phyloP scores from a whole-genome alignment of 1,284 basidiomycete species.

The Irpex lacteus region DNA sequence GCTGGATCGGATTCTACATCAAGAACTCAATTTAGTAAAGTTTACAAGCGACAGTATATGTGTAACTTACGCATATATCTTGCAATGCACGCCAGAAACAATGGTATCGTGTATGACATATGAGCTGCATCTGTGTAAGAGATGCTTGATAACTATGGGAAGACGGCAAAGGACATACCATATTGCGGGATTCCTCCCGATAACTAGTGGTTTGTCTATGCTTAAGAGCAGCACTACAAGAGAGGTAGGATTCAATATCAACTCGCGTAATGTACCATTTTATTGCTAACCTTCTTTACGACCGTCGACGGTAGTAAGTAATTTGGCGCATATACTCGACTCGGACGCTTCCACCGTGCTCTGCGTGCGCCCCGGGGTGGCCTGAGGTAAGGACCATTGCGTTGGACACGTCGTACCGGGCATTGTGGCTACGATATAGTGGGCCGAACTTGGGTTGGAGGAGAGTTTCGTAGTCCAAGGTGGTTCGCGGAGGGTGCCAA shows the following conservation, averaged over 20 bases:
- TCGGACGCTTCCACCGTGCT: background rate
- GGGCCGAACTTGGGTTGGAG: background rate
- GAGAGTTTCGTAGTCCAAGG: background rate
- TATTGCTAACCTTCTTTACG: slow-evolving; percentile 52
- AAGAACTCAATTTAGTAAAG: slow-evolving; percentile 1
- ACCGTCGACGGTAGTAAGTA: slow-evolving; percentile 55
- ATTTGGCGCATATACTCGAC: slow-evolving; percentile 59
- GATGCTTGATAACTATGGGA: background rate
- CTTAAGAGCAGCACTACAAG: slow-evolving; percentile 40
- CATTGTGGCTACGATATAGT: background rate
- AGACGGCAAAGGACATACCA: slow-evolving; percentile 14
- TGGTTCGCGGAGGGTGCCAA: too few species aligned
- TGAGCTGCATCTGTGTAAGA: slow-evolving; percentile 31
- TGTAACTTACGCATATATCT: slow-evolving; percentile 64
- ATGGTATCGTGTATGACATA: slow-evolving; percentile 49
- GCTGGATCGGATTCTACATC: slow-evolving; percentile 58
- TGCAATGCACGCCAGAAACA: slow-evolving; percentile 71
- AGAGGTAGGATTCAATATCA: background rate
- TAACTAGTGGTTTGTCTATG: slow-evolving; percentile 58
- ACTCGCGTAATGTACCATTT: too few species aligned
- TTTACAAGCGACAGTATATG: background rate
- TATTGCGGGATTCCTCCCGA: slow-evolving; percentile 56
- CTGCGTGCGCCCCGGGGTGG: background rate
- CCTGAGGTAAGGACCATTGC: slow-evolving; percentile 4
- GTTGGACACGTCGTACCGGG: background rate